A percentile compares a stretch with the other conserved stretches of the same genome.
Evolutionary conservation across 768 basidiomycete genomes (phyloP).

Genomic region (Russula foetens): DNA sequence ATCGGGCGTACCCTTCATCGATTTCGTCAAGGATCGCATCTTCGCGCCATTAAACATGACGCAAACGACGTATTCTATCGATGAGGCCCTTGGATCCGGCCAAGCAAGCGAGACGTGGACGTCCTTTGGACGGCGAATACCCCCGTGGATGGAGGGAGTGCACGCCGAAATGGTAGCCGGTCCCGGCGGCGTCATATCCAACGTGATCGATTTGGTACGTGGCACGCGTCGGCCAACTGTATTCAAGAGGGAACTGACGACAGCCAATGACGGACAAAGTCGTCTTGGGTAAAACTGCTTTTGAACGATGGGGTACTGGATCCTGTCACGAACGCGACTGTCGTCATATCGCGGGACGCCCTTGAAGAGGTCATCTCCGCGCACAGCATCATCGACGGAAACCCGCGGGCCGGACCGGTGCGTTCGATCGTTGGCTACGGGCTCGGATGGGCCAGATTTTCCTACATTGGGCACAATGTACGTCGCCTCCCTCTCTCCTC

Average conservation of each 20-base stretch:
- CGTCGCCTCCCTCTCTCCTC: background rate
- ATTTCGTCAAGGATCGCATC: constrained; percentile 36
- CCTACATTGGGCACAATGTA: constrained; percentile 37
- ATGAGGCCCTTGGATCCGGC: constrained; percentile 27
- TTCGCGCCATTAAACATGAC: constrained; percentile 35
- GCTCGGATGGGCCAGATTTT: constrained; percentile 34
- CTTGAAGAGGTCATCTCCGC: constrained; percentile 28
- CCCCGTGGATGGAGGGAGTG: constrained; percentile 26
- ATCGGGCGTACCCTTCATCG: constrained; percentile 27
- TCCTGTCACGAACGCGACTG: constrained; percentile 23
- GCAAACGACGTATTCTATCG: constrained; percentile 30
- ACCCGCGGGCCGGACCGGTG: background rate
- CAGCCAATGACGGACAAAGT: constrained; percentile 22
- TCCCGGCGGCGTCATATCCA: constrained; percentile 37
- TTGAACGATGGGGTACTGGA: constrained; percentile 28
- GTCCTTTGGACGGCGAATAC: constrained; percentile 26
- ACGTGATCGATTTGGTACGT: constrained; percentile 35
- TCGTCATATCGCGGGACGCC: constrained; percentile 30
- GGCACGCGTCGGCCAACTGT: background rate
- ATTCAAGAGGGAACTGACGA: background rate
- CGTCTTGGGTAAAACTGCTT: constrained; percentile 32
- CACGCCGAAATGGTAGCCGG: constrained; percentile 27
- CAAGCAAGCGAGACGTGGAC: constrained; percentile 30
- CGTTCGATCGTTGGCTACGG: constrained; percentile 33
- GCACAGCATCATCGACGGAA: constrained; percentile 22